Conservation (phyloP, 768 basidiomycete species). For the Auriscalpium vulgare region DNA sequence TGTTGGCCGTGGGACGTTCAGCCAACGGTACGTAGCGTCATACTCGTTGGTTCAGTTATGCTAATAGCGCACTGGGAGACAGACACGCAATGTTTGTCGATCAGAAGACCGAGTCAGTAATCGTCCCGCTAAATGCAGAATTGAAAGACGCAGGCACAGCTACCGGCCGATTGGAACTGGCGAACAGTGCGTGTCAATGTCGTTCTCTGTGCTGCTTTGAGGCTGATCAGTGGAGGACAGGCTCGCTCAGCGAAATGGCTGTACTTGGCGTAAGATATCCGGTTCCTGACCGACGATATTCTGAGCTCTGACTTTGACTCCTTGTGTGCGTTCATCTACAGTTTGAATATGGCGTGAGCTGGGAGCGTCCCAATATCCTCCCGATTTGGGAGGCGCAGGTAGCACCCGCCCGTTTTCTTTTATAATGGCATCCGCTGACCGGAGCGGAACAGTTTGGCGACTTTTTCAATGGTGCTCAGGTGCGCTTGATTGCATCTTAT, state of each 20-base stretch:
- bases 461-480: conserved; percentile 87
- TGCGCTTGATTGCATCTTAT: conserved; percentile 14
- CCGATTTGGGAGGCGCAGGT: conserved; percentile 93
- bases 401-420: conserved; percentile 3
- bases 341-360: conserved; percentile 89
- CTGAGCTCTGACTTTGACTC: neutral
- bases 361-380: conserved; percentile 75
- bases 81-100: conserved; percentile 90
- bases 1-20: conserved; percentile 86
- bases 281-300: neutral
- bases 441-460: conserved; percentile 61
- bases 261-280: conserved; percentile 63
- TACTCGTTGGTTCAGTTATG: neutral
- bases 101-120: conserved; percentile 71
- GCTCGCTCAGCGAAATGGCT: conserved; percentile 83
- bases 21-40: conserved; percentile 43
- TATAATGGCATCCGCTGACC: neutral
- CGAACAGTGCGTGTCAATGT: conserved; percentile 56
- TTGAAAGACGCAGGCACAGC: conserved; percentile 31
- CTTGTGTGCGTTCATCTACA: conserved; percentile 19
- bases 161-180: conserved; percentile 68
- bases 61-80: neutral
- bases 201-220: neutral
- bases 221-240: conserved; percentile 26
- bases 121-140: conserved; percentile 75